phyloP scores from a whole-genome alignment of 2,329 filamentous ascomycete genomes.

The Penicillium frequentans region DNA sequence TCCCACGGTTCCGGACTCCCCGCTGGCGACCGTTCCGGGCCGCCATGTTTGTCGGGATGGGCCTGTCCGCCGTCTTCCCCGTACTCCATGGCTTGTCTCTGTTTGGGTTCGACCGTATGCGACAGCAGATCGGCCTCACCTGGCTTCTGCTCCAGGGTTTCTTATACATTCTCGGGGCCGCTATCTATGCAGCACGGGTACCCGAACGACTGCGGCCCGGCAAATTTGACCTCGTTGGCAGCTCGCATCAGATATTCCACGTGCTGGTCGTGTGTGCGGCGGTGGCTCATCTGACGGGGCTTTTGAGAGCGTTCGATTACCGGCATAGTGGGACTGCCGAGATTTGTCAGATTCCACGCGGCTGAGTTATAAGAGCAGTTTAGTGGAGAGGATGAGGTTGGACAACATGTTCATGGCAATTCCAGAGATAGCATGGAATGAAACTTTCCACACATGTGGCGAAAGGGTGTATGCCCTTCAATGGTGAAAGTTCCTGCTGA shows the following conservation, averaged over 20 bases:
- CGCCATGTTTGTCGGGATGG: constrained; percentile 85
- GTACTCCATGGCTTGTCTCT: constrained; percentile 72
- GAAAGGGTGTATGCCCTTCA: neutral
- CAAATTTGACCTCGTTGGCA: constrained; percentile 84
- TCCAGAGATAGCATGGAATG: constrained; percentile 20
- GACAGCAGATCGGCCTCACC: constrained; percentile 72
- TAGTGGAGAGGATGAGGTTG: constrained; percentile 15
- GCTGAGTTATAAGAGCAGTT: constrained; percentile 16
- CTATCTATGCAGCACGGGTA: constrained; percentile 79
- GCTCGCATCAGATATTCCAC: constrained; percentile 96
- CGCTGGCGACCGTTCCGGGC: constrained; percentile 82
- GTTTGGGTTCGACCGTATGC: constrained; percentile 67
- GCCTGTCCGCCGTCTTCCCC: constrained; percentile 78
- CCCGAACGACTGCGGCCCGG: constrained; percentile 80
- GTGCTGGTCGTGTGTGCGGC: constrained; percentile 82
- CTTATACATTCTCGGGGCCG: constrained; percentile 83
- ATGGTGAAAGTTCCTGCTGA: constrained; percentile 20
- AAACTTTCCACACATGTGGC: constrained; percentile 14
- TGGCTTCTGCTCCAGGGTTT: constrained; percentile 79
- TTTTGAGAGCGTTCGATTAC: constrained; percentile 83
- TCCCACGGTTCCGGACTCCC: constrained; percentile 81
- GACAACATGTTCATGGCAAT: constrained; percentile 25
- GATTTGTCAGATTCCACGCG: constrained; percentile 43
- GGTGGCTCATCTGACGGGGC: constrained; percentile 73
- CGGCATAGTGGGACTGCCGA: constrained; percentile 65